phyloP scores from a whole-genome alignment of 257 asterid species.

The Ilex asprella region DNA sequence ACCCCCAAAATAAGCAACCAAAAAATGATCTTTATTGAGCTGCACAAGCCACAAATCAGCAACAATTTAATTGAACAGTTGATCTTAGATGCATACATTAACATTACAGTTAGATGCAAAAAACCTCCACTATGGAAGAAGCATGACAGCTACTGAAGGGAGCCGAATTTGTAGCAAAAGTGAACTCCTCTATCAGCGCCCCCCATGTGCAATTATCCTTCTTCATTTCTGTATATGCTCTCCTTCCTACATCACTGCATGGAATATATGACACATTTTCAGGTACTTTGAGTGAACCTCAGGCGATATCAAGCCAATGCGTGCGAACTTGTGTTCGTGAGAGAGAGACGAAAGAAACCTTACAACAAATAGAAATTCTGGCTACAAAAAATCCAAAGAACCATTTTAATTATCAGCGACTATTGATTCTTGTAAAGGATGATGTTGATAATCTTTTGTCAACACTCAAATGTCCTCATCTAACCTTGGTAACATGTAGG shows the following conservation, averaged over 20 bases:
- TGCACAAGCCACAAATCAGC: constrained; percentile 20
- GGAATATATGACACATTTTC: constrained; percentile 2
- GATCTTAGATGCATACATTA: constrained; percentile 7
- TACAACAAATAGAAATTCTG: not conserved
- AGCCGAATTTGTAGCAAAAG: constrained; percentile 58
- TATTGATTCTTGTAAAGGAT: not conserved
- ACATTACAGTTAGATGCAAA: constrained; percentile 1
- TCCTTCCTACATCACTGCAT: constrained; percentile 34
- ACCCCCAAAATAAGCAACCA: constrained; percentile 96
- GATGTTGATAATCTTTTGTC: too few relatives aligned
- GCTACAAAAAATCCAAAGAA: not conserved
- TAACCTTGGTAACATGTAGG: too few relatives aligned
- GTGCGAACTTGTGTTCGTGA: not conserved
- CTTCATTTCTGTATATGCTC: constrained; percentile 29
- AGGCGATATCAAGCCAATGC: not conserved
- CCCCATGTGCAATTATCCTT: constrained; percentile 43
- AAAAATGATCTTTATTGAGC: constrained; percentile 67
- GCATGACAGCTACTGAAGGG: constrained; percentile 93
- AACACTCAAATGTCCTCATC: too few relatives aligned
- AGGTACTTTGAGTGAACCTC: not conserved
- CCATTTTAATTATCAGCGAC: not conserved
- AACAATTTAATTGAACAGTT: not conserved
- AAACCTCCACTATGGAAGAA: constrained; percentile 91
- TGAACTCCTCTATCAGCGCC: constrained; percentile 61
- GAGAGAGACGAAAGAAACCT: not conserved